These are phyloP conservation scores for Alisma plantagoaquatica DNA, from an alignment of 106 monocot species.

Conservation along the genomic window DNA sequence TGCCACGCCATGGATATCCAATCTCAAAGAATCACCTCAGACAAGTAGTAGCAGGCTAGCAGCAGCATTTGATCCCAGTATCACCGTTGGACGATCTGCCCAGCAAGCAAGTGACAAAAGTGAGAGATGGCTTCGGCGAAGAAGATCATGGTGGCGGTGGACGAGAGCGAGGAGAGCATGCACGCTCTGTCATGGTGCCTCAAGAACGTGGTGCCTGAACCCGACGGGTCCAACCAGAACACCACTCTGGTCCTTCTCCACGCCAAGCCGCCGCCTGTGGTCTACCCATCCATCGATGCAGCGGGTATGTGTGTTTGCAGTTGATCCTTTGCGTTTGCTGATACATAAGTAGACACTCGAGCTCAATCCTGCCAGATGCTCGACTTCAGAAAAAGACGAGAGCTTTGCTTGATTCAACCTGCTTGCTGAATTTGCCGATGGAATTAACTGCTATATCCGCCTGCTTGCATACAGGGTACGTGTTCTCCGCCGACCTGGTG, in stretches of 20 bases:
- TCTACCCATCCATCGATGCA: constrained; percentile 19
- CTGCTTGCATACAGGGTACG: constrained; percentile 4
- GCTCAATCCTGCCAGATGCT: no score
- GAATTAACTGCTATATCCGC: neutral
- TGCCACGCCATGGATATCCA: no score
- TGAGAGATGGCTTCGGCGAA: no score
- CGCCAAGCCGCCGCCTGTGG: constrained; percentile 6
- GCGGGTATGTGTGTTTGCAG: constrained; percentile 1
- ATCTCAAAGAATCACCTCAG: no score
- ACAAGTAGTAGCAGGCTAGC: no score
- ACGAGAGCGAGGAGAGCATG: constrained; percentile 45
- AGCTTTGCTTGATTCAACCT: no score
- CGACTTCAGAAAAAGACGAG: no score
- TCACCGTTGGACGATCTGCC: no score
- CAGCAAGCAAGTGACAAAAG: no score
- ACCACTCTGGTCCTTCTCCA: constrained; percentile 21
- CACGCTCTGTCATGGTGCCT: constrained; percentile 29
- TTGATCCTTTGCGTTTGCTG: neutral
- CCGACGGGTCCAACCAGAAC: constrained; percentile 3
- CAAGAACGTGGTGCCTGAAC: constrained; percentile 10
- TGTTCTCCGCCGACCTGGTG: constrained; percentile 11
- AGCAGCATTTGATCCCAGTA: no score
- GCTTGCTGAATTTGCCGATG: no score
- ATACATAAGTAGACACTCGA: no score
- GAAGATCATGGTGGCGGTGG: constrained; percentile 37